Evolutionary conservation across 768 basidiomycete species (phyloP), one percentile per base, ranked within the genome.

Genomic region (Suillus hirtellus): DNA sequence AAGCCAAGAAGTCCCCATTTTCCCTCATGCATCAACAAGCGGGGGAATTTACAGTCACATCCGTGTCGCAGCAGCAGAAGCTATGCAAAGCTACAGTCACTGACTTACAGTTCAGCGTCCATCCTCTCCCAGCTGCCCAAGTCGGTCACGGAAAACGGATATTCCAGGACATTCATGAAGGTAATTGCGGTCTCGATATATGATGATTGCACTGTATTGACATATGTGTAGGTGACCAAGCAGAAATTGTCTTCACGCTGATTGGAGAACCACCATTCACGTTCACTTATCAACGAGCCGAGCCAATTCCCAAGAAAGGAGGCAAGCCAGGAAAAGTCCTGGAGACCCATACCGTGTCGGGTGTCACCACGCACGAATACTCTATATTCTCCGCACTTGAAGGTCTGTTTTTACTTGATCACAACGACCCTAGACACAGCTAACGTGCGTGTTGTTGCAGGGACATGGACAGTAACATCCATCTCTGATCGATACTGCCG

Each of bases 191-290:
- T 38, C 56, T 3, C 3, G 4, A 9, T 44, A 1, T 1, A 17
- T 19, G 14, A 46, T 21, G 43, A 43, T 61, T 35, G 53, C 17
- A 24, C 43, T 24, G 27, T 43, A 9, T 40, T 63, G 21, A 63
- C 61, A 35, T 60, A 60, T 61, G 63, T 46, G 14, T 66, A 93
- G 92, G 93, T 61, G 93, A 95, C 71, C 91, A 97, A 79, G 95
- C 96, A 19, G 93, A 95, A 75, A 97, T 99, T 64, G 77, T 89
- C 47, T 98, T 99, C 75, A 88, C 89, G 3, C 84, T 99, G 60
- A 81, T 89, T 38, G 97, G 97, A 52, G 90, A 93, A 72, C 90
- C 97, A 19, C 97, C 97, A 0, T 99, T 98, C 78, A 90, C 95
- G 1, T 98, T 99, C 77, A 95, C 95, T 0, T 96, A 96, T 76